phyloP scores from a whole-genome alignment of 306 rosid species.

The Prunus mira region DNA sequence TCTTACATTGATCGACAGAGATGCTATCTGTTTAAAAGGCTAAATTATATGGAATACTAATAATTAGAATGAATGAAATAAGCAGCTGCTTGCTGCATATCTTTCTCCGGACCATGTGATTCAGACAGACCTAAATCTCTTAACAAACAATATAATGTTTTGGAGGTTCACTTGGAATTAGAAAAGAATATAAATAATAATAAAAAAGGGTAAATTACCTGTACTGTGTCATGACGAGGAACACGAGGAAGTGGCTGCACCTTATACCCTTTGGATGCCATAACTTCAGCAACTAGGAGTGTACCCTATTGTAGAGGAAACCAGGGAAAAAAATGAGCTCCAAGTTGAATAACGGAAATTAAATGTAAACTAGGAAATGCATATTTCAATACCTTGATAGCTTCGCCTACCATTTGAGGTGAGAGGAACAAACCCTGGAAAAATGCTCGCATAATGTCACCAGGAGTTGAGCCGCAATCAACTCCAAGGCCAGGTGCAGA shows the following conservation, averaged over 20 bases:
- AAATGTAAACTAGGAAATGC: conserved; percentile 10
- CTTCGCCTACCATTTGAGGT: conserved; percentile 99
- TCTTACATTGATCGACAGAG: background rate
- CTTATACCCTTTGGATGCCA: conserved; percentile 75
- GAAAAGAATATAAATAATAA: background rate
- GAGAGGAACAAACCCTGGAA: conserved; percentile 93
- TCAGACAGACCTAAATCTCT: background rate
- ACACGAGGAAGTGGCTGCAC: conserved; percentile 87
- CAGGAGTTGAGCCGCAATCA: conserved; percentile 88
- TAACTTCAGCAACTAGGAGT: conserved; percentile 76
- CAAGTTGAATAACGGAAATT: conserved; percentile 14
- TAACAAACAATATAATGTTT: background rate
- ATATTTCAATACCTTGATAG: conserved; percentile 64
- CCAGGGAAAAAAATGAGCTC: conserved; percentile 15
- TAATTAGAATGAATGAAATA: background rate
- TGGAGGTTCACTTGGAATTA: background rate
- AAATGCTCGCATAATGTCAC: conserved; percentile 78
- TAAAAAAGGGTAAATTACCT: conserved; percentile 41
- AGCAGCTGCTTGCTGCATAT: conserved; percentile 6
- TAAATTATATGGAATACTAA: background rate
- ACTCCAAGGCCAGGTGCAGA: conserved; percentile 93
- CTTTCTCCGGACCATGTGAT: conserved; percentile 3
- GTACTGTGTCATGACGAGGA: conserved; percentile 72
- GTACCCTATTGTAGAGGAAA: conserved; percentile 54
- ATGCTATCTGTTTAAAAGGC: background rate